Evolutionary conservation across 2,329 filamentous ascomycete species (phyloP), one percentile per base, ranked within the genome.

Genomic region (Raffaelea arxii): DNA sequence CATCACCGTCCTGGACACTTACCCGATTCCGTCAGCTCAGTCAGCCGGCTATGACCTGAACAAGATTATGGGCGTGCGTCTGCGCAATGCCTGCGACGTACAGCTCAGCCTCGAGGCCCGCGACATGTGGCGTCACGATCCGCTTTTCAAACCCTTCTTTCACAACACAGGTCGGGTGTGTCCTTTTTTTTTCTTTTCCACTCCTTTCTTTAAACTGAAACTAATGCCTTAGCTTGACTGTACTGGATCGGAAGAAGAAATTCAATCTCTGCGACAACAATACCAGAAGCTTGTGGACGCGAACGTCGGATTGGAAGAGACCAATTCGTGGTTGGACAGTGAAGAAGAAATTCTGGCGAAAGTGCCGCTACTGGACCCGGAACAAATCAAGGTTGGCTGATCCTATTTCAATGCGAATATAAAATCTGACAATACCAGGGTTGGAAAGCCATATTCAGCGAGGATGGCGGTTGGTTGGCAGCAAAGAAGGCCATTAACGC

Each of bases 31-130:
- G 0, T 71, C 69, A 0, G 57, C 65, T 1, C 67, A 70, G 43
- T 70, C 69, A 1, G 69, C 69, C 2, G 69, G 68, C 4, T 61
- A 68, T 46, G 69, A 72, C 38, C 55, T 71, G 12, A 72, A 71
- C 55, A 72, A 72, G 56, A 68, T 71, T 49, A 67, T 70, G 60
- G 64, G 61, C 16, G 55, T 68, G 18, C 62, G 63, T 3, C 38
- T 62, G 27, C 57, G 59, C 16, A 62, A 59, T 35, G 54, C 57
- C 30, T 54, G 54, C 25, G 59, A 62, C 46, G 23, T 61, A 7
- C 59, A 58, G 46, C 56, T 65, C 16, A 62, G 58, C 36, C 43
- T 61, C 4, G 61, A 64, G 42, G 61, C 62, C 16, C 47, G 56
- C 3, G 55, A 62, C 4, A 63, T 63, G 61, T 72, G 69, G 69